Percentiles rank a stretch among this genome's conserved stretches.
Evolutionary conservation across 352 stramenopile species (phyloP).

Genomic region (Globisporangium iwayamae): DNA sequence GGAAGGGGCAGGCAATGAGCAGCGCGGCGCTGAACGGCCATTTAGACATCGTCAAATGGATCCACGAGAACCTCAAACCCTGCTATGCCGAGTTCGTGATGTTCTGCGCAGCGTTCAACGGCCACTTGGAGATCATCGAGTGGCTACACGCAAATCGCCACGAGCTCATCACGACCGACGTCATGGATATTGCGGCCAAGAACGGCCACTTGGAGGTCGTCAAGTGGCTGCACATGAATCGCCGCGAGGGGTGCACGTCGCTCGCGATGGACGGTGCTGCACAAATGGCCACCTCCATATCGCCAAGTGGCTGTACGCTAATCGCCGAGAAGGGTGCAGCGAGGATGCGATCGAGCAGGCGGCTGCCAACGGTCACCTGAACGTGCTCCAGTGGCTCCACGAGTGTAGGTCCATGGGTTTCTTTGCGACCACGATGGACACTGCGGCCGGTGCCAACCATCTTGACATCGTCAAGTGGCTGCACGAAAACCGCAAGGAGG

Average conservation of each 20-base stretch:
- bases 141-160: background rate
- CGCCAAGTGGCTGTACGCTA: background rate
- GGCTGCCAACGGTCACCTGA: too few species aligned
- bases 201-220: background rate
- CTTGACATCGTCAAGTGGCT: background rate
- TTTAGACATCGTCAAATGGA: background rate
- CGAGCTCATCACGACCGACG: too few species aligned
- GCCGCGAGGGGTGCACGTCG: background rate
- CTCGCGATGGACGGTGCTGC: background rate
- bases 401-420: too few species aligned
- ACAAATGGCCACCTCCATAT: background rate
- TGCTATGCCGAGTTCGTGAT: background rate
- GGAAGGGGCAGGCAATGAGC: background rate
- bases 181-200: too few species aligned
- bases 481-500: background rate
- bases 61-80: background rate
- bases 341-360: too few species aligned
- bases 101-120: background rate
- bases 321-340: background rate
- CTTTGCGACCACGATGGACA: too few species aligned
- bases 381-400: too few species aligned
- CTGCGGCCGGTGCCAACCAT: too few species aligned
- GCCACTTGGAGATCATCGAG: background rate
- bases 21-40: background rate
- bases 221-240: background rate